Base-by-base conservation (phyloP, 179 eudicot species). In the Pouteria campechiana region DNA sequence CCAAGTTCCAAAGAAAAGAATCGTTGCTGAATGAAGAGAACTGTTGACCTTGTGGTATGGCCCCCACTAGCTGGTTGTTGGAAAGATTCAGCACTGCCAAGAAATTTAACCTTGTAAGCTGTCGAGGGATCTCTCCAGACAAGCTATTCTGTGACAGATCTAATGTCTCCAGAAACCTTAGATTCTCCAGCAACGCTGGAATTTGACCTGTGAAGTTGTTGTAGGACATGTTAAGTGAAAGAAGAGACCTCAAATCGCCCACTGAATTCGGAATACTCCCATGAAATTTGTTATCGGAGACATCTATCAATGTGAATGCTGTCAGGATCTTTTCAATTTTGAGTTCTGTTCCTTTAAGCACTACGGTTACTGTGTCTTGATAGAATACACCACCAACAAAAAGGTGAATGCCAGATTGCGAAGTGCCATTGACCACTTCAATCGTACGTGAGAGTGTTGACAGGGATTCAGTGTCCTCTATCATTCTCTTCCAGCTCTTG, bases 1-100 rank as follows among this genome's bases (percentile, higher is more conserved):
- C 59, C 2, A 48, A 44, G 27, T 60, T 60, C n/a, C 43, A 54
- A 11, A 17, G 20, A 31, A 45, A 60, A 0, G 66, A 53, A 41
- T 49, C 32, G 2, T 33, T 37, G 9, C 9, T 10, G 17, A 60
- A 60, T 17, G 60, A 46, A 2, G 19, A 13, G 6, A 60, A 48
- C n/a, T 60, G 50, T 8, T 29, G 28, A 18, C 21, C 28, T 32
- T 24, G 49, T 13, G 66, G 66, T 32, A 60, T 46, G 1, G 11
- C 7, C 14, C 66, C 66, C 1, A 44, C 25, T 1, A 49, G 33
- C 23, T 37, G 35, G 31, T 49, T 49, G 10, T 25, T 5, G 2
- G 54, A 49, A 9, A 49, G 7, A 18, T 49, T 25, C 0, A 37
- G 2, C 25, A 24, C 18, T 25, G 9, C 32, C 6, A 49, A 17